These are phyloP conservation scores for Aurantiochytrium sp. DNA, from an alignment of 108 stramenopile genomes.

Conservation along the genomic window DNA sequence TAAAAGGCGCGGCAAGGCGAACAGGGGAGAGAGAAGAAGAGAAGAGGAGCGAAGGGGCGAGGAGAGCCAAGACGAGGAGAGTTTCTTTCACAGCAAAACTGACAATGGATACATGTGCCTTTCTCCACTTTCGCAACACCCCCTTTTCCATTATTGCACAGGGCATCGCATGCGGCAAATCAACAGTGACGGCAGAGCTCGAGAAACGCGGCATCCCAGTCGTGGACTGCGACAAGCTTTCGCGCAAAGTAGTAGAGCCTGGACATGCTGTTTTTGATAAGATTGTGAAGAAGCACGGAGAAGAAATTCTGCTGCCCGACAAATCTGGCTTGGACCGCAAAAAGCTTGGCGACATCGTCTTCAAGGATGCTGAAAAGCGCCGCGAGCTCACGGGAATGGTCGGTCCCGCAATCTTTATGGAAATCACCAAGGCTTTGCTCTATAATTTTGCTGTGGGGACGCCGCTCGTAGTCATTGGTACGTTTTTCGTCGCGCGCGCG, in stretches of 20 bases:
- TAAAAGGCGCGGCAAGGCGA: too few relatives aligned
- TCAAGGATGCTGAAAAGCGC: not conserved
- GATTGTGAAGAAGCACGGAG: not conserved
- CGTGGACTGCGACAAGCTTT: not conserved
- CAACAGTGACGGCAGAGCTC: not conserved
- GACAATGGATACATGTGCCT: too few relatives aligned
- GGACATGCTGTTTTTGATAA: not conserved
- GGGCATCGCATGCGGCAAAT: constrained; percentile 10
- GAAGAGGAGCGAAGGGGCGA: too few relatives aligned
- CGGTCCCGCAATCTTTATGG: not conserved
- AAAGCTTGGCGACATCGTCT: constrained; percentile 4
- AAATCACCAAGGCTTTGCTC: not conserved
- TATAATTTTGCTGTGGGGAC: not conserved
- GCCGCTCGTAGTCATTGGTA: not conserved
- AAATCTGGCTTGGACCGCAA: not conserved
- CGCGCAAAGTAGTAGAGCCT: not conserved
- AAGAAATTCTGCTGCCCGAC: not conserved
- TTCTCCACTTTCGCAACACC: too few relatives aligned
- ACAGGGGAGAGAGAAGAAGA: too few relatives aligned
- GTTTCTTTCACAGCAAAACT: too few relatives aligned
- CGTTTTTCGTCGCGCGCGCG: not conserved
- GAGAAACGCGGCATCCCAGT: not conserved
- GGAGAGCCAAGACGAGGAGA: too few relatives aligned
- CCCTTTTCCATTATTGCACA: not conserved
- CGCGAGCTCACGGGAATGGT: not conserved